Conservation (phyloP, 257 asterid species). For the Phtheirospermum japonicum region DNA sequence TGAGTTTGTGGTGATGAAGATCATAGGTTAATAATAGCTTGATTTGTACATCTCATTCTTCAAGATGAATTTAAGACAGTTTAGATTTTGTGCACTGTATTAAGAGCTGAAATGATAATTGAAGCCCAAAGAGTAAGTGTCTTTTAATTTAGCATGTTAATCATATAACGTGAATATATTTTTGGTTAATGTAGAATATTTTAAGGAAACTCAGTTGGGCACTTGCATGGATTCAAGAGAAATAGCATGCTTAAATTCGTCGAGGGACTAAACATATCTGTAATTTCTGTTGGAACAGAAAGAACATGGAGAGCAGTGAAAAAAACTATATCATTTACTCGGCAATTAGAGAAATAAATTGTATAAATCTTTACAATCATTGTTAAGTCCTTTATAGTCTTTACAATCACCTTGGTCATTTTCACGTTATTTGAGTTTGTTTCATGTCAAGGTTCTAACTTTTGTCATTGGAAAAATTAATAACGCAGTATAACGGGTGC, state of each 20-base stretch:
- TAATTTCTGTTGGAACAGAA: not conserved
- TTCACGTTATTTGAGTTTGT: conserved; percentile 3
- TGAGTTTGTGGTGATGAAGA: conserved; percentile 1
- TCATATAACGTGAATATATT: not conserved
- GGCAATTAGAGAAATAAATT: not conserved
- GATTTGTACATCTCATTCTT: too few species aligned
- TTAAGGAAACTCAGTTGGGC: not conserved
- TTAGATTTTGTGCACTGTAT: not conserved
- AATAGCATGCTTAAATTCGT: conserved; percentile 13
- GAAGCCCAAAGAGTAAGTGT: not conserved
- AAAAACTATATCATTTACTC: not conserved
- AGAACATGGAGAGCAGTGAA: conserved; percentile 11
- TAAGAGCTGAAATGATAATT: not conserved
- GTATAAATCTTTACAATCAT: too few species aligned
- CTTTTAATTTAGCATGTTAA: not conserved
- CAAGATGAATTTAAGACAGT: not conserved
- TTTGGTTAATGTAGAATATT: not conserved
- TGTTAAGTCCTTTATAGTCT: too few species aligned
- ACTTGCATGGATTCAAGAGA: not conserved
- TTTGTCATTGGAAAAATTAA: conserved; percentile 22
- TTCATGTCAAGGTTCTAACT: conserved; percentile 16
- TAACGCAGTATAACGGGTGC: conserved; percentile 84
- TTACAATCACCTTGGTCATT: too few species aligned
- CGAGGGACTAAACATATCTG: not conserved
- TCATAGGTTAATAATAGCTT: not conserved